A percentile compares a stretch with the other conserved stretches of the same genome.
Evolutionary conservation across 768 basidiomycete genomes (phyloP).

Genomic region (Phylloporus sp.): DNA sequence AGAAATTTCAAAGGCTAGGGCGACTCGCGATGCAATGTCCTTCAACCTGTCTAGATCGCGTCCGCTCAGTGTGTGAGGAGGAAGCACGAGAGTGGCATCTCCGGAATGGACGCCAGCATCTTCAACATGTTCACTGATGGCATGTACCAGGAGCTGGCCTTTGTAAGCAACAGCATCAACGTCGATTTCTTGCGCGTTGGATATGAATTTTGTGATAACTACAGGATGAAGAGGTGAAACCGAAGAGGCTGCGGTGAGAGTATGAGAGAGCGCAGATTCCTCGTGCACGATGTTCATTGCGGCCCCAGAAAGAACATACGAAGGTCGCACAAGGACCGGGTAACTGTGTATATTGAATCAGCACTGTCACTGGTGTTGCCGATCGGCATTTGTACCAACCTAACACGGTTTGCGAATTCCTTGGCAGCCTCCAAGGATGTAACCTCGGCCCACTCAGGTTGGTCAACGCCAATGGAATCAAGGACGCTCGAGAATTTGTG

Average conservation of each 20-base stretch:
- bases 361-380: background rate
- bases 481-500: constrained; percentile 99
- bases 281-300: constrained; percentile 99
- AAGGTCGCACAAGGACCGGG: constrained; percentile 96
- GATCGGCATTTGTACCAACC: constrained; percentile 40
- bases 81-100: constrained; percentile 95
- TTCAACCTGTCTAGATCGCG: constrained; percentile 85
- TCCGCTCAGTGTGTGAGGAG: constrained; percentile 78
- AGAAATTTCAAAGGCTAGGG: constrained; percentile 90
- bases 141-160: constrained; percentile 89
- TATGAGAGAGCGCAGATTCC: constrained; percentile 84
- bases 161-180: constrained; percentile 95
- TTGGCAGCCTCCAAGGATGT: constrained; percentile 87
- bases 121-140: constrained; percentile 97
- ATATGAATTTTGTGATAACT: constrained; percentile 98
- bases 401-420: constrained; percentile 82
- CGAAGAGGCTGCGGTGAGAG: constrained; percentile 92
- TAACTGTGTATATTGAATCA: constrained; percentile 51
- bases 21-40: constrained; percentile 92
- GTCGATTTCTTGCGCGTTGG: constrained; percentile 96
- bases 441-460: constrained; percentile 94
- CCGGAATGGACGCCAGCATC: constrained; percentile 99
- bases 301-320: constrained; percentile 96
- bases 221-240: constrained; percentile 98
- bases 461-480: constrained; percentile 92